Evolutionary conservation across 257 asterid genomes (phyloP).

Genomic region (Galeopsis tetrahit): DNA sequence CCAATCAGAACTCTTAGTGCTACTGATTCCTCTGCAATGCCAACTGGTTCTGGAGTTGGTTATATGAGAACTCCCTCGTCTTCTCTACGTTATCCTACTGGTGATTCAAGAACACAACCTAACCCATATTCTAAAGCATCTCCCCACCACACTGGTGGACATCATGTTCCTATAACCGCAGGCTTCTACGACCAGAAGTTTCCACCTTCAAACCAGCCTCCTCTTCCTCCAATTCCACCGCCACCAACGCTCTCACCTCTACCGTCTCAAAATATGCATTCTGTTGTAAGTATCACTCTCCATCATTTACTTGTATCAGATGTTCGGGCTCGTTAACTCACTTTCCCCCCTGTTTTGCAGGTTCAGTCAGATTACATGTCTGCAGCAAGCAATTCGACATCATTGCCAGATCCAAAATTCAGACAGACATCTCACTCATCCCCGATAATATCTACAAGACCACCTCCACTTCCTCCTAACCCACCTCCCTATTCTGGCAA

Average conservation of each 20-base stretch:
- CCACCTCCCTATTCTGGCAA: constrained; percentile 76
- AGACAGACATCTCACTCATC: constrained; percentile 67
- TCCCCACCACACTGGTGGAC: constrained; percentile 41
- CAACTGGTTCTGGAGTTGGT: constrained; percentile 49
- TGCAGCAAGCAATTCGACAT: constrained; percentile 44
- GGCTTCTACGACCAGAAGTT: constrained; percentile 71
- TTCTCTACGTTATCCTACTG: constrained; percentile 40
- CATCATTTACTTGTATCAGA: constrained; percentile 56
- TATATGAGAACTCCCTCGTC: constrained; percentile 51
- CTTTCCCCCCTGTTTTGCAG: constrained; percentile 44
- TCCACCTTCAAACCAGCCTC: constrained; percentile 60
- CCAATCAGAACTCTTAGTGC: constrained; percentile 41
- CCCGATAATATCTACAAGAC: constrained; percentile 62
- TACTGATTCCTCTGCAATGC: constrained; percentile 52
- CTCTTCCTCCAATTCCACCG: constrained; percentile 77
- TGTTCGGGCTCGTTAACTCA: constrained; percentile 47
- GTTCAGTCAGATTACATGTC: constrained; percentile 68
- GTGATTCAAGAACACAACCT: constrained; percentile 62
- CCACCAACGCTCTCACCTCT: constrained; percentile 58
- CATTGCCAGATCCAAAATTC: constrained; percentile 51
- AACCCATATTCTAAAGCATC: constrained; percentile 52
- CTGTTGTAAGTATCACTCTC: constrained; percentile 45
- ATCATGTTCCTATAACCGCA: constrained; percentile 36
- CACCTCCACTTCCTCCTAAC: constrained; percentile 81
- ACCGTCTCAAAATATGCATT: constrained; percentile 56